Base-by-base conservation (phyloP, 208 protist species). In the Trypanosoma caninum region DNA sequence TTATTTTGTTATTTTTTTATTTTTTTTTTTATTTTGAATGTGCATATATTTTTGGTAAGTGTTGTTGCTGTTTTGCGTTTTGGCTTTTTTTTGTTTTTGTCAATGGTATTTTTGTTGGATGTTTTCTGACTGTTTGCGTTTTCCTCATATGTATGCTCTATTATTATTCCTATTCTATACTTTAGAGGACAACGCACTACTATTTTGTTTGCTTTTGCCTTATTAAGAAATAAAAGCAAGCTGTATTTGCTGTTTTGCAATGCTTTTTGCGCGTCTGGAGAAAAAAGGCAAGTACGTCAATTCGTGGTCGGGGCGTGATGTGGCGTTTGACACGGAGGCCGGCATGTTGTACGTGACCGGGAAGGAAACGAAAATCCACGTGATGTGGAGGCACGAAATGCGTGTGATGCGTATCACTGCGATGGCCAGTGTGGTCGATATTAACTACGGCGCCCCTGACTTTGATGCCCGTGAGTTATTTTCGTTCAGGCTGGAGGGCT, bases 321-420 rank as follows among this genome's bases (percentile, higher is more conserved):
- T 75, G 9, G 69, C 69, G 54, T 80, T 74, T 47, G 73, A 80
- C 46, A 69, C 72, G 2, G 18, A 57, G 2, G 76, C 73, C 3
- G 72, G 78, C 38, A 77, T 69, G 55, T 54, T 58, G 13, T 78
- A 84, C 59, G 63, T 76, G 37, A 84, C 71, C 41, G 66, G 65
- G 34, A 83, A 77, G 41, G 62, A 59, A 16, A 44, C 8, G 50
- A 46, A 57, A 5, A 40, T 58, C 16, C 31, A 30, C 18, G 37
- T 50, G 14, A 22, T 30, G 28, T 66, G 60, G 60, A 66, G 59
- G 47, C 37, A 58, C 22, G n/a, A 42, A 35, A 16, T 66, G 37
- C 57, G 45, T 27, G 46, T 66, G 3, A 23, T 54, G 2, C 33
- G 46, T 34, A 38, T 66, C 38, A 63, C 40, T 27, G 58, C 47